phyloP scores from a whole-genome alignment of 129 eudicot species.

The Cynara cardunculus region DNA sequence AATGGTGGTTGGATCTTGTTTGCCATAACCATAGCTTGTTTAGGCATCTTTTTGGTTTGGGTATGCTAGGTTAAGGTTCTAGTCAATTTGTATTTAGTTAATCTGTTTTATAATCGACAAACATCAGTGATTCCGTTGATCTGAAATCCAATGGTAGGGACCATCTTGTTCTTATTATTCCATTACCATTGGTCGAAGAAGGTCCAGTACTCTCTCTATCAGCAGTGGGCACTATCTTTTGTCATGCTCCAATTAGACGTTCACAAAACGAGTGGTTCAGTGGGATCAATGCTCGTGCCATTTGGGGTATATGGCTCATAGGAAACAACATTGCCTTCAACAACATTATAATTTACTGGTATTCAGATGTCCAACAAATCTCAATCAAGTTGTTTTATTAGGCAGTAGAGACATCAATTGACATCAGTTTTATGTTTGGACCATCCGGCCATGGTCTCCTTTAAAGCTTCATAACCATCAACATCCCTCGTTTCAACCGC shows the following conservation, averaged over 20 bases:
- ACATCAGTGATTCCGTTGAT: not conserved
- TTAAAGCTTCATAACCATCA: not conserved
- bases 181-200: not conserved
- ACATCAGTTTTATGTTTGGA: not conserved
- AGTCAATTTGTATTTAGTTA: slow-evolving; percentile 8
- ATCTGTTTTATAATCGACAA: slow-evolving; percentile 6
- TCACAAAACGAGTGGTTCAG: not conserved
- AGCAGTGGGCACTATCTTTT: slow-evolving; percentile 4
- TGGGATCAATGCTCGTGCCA: not conserved
- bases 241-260: not conserved
- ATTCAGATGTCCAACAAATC: not conserved
- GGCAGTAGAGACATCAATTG: not conserved
- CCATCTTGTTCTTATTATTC: not conserved
- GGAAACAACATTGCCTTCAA: not conserved
- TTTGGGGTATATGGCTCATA: not conserved
- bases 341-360: not conserved
- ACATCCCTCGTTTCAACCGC: not conserved
- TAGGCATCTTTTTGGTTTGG: not conserved
- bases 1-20: not conserved
- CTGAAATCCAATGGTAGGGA: slow-evolving; percentile 6
- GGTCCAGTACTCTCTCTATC: not conserved
- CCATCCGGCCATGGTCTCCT: not conserved
- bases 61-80: not conserved
- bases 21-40: slow-evolving; percentile 7
- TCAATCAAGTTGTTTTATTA: not conserved